These are phyloP conservation scores for Malassezia restricta DNA, from an alignment of 1,284 basidiomycete species.

Conservation along the genomic window DNA sequence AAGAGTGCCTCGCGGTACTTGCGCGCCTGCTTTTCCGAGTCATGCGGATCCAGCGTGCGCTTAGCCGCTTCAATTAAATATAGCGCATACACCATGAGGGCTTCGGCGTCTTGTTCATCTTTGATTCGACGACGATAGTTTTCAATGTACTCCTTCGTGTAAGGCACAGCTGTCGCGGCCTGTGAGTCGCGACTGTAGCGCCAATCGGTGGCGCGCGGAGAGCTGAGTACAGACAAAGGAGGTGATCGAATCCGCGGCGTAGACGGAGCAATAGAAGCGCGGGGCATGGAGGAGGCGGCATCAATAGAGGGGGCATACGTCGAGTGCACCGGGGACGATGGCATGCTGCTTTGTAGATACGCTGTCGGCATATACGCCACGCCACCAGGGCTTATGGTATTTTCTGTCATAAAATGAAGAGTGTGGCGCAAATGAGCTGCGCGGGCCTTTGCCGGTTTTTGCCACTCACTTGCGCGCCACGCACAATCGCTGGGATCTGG, in stretches of 20 bases:
- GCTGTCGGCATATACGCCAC: too few species aligned
- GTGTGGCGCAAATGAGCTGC: too few species aligned
- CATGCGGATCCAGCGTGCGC: conserved; percentile 50
- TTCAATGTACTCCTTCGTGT: conserved; percentile 89
- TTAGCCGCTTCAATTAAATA: conserved; percentile 99
- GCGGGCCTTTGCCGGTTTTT: too few species aligned
- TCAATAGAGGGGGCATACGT: not conserved
- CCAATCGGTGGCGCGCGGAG: conserved; percentile 7
- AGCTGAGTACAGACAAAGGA: not conserved
- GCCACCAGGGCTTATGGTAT: too few species aligned
- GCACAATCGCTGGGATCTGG: too few species aligned
- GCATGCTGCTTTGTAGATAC: not conserved
- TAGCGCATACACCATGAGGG: conserved; percentile 93
- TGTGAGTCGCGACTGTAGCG: conserved; percentile 31
- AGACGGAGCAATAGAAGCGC: not conserved
- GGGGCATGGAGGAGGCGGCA: not conserved
- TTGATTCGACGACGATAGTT: conserved; percentile 94
- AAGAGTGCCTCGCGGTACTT: conserved; percentile 84
- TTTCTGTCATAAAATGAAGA: too few species aligned
- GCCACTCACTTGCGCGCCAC: too few species aligned
- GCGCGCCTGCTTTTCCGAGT: conserved; percentile 39
- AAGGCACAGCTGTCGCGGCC: conserved; percentile 35
- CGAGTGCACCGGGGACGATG: not conserved
- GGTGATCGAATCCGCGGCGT: not conserved
- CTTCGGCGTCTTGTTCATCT: conserved; percentile 91